Evolutionary conservation across 2,329 filamentous ascomycete species (phyloP), one percentile per base, ranked within the genome.

Genomic region (Cercospora nicotianae): DNA sequence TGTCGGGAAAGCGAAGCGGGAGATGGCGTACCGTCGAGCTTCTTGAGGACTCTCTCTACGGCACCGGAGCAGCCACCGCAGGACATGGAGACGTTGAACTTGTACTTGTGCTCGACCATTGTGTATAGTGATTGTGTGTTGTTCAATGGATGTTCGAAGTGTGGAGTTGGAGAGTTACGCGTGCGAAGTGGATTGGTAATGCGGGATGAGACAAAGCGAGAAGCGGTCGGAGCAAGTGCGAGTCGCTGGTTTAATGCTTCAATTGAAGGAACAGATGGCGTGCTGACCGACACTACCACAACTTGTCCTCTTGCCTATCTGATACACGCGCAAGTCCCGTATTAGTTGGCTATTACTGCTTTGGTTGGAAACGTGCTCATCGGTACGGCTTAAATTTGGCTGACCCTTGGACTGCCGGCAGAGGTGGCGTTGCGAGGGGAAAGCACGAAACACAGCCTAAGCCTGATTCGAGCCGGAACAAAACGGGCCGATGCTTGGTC

Each of bases 11-110:
- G 12, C 28, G 30, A 31, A 48, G 23, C n/a, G 13, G 18, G 26
- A 28, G 31, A 30, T 23, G 39, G 10, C n/a, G 33, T 57, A 72
- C 70, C 72, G 57, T 73, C 69, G 30, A 81, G 87, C 72, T 93
- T 97, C 84, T 92, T 94, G 72, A 99, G 88, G 57, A 97, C 93
- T 63, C 93, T 88, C 82, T 96, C 91, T 55, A 99, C 87, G 73
- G 95, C 95, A 77, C 94, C 93, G 57, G 94, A 97, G 89, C 95
- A 99, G 80, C 95, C 95, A 79, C 92, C 89, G 84, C 95, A 99
- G 86, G 85, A 91, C 95, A 99, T 99, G 81, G 84, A 86, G 80
- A 98, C 88, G 82, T 94, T 90, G 86, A 98, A 98, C 81, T 95
- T 92, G 90, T 98, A 98, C 74, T 89, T 92, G 85, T 97, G 93